Evolutionary conservation across 768 basidiomycete genomes (phyloP), one percentile per base, ranked within the genome.

Genomic region (Pleurotus eryngii): DNA sequence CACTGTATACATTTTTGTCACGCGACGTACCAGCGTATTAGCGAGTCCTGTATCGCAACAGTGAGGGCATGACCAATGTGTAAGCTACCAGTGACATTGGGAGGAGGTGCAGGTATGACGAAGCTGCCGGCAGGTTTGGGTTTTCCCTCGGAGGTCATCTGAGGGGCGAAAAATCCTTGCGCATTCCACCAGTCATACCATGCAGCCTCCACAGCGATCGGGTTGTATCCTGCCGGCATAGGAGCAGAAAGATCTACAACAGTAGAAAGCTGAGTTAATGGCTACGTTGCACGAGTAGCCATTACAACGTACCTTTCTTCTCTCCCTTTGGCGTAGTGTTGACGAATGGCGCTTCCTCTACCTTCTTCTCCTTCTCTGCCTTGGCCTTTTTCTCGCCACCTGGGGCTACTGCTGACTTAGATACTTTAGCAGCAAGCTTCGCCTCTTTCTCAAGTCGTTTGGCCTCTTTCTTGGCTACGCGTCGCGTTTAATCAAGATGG

Each of bases 121-220:
- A 98, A 98, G 11, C 75, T 67, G 24, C 86, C 89, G 39, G 89
- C 84, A 1, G 81, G 76, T 50, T 85, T 83, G 49, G 77, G 71
- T 14, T 81, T 75, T 9, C 85, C 86, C 51, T 88, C 79, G 0
- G 78, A 66, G 0, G 77, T 78, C 14, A 82, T 72, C 58, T 82
- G 80, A 3, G 96, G 94, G 62, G 85, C 83, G 83, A 96, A 97
- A 78, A 88, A 96, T 3, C 93, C 95, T 65, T 94, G 81, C 3
- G 84, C 81, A 38, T 85, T 78, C 96, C 96, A 98, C 97, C 97
- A 98, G 64, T 96, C 93, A 64, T 98, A 98, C 93, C 97, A 98
- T 2, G 93, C 87, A 0, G 95, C 80, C 68, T 98, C 96, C 58
- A 98, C 90, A 35, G 91, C 90, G 61, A 91, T 87, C 6, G 97